Conservation (phyloP, 129 eudicot genomes). For the Flaveria trinervia region DNA sequence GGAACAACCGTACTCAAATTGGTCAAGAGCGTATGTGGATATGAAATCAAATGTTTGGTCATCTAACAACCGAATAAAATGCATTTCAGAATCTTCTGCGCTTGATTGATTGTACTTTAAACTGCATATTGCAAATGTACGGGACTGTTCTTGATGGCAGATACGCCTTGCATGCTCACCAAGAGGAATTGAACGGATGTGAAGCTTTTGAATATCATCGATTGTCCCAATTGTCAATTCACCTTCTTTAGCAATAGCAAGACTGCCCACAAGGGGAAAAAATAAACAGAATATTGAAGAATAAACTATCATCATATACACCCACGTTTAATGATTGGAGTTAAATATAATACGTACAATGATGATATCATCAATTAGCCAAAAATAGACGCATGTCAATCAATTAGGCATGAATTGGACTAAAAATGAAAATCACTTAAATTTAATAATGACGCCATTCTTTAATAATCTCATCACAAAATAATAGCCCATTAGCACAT, state of each 20-base stretch:
- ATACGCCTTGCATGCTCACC: conserved; percentile 97
- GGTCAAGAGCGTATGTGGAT: conserved; percentile 84
- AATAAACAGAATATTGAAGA: neutral
- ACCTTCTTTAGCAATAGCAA: conserved; percentile 95
- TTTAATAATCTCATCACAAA: neutral
- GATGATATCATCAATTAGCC: neutral
- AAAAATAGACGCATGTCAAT: neutral
- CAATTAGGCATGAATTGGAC: neutral
- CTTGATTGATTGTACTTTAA: conserved; percentile 75
- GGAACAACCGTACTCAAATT: conserved; percentile 82
- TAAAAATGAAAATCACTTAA: neutral
- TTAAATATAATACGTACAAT: neutral
- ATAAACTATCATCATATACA: neutral
- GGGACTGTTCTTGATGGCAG: conserved; percentile 94
- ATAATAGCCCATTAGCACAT: neutral
- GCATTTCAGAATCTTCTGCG: conserved; percentile 82
- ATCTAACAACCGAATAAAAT: conserved; percentile 82
- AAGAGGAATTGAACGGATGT: conserved; percentile 88
- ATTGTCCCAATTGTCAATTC: conserved; percentile 93
- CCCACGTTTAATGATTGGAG: neutral
- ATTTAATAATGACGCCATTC: neutral
- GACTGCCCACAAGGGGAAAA: conserved; percentile 47
- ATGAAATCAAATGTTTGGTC: conserved; percentile 93
- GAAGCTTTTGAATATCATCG: conserved; percentile 96
- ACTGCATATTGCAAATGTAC: conserved; percentile 88